A percentile compares a stretch with the other conserved stretches of the same genome.
Evolutionary conservation across 208 protist species (phyloP).

Genomic region (Histomonas meleagridis): DNA sequence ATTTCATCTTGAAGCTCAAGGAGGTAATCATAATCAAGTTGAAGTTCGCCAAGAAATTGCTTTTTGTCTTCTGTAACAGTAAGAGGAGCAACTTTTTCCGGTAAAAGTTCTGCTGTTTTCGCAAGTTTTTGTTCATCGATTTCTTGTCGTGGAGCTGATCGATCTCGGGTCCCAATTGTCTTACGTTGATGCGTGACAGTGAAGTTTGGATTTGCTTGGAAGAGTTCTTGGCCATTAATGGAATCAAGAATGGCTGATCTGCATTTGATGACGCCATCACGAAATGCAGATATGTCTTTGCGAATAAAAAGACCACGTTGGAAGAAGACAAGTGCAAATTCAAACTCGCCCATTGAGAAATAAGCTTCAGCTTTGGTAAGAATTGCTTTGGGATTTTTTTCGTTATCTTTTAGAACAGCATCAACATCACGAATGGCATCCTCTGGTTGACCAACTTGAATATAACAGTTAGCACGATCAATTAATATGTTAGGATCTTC

Average conservation of each 20-base stretch:
- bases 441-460: conserved; percentile 26
- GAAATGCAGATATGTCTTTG: conserved; percentile 19
- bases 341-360: conserved; percentile 35
- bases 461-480: conserved; percentile 30
- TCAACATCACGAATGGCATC: not conserved
- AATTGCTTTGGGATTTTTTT: not conserved
- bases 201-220: conserved; percentile 36
- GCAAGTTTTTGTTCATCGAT: not conserved
- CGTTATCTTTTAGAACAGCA: not conserved
- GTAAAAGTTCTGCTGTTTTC: not conserved
- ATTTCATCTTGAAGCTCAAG: not conserved
- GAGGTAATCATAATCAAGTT: conserved; percentile 11
- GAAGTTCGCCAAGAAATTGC: not conserved
- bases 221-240: not conserved
- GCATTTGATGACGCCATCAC: not conserved
- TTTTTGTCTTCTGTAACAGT: not conserved
- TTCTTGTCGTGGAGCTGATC: not conserved
- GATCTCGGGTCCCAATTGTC: not conserved
- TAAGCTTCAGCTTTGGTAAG: conserved; percentile 25
- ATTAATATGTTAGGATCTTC: conserved; percentile 29
- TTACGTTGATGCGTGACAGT: not conserved
- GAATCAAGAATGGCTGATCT: conserved; percentile 3
- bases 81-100: conserved; percentile 20
- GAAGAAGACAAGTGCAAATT: conserved; percentile 32
- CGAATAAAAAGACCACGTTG: conserved; percentile 10